Conservation (phyloP, 2,329 filamentous ascomycete species). For the Trichoderma sp. region DNA sequence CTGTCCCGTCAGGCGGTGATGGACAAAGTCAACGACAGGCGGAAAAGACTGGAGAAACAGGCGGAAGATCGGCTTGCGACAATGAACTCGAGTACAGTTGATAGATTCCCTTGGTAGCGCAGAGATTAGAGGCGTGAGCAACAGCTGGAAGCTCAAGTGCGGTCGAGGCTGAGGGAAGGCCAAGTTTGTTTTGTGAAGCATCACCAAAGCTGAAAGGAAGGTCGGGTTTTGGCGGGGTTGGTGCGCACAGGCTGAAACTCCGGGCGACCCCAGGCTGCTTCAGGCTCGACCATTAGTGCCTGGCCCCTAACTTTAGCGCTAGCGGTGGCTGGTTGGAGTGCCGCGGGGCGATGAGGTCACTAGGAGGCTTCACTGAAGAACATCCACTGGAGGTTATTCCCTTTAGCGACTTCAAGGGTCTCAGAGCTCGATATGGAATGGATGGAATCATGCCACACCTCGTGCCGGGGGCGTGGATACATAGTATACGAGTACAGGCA, state of each 20-base stretch:
- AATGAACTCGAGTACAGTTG: not conserved
- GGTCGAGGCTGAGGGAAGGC: not conserved
- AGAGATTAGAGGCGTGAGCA: not conserved
- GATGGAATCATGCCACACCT: not conserved
- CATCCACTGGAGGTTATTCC: not conserved
- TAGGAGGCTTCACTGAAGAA: not conserved
- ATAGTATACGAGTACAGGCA: not conserved
- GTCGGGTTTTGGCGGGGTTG: slow-evolving; percentile 18
- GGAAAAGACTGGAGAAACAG: not conserved
- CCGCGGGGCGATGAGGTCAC: slow-evolving; percentile 19
- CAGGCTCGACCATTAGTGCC: slow-evolving; percentile 9
- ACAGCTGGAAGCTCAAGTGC: not conserved
- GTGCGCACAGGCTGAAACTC: slow-evolving; percentile 16
- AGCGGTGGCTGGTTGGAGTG: not conserved
- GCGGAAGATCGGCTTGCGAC: not conserved
- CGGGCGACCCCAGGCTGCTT: slow-evolving; percentile 10
- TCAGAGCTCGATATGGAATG: not conserved
- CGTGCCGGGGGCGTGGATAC: not conserved
- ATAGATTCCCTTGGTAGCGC: not conserved
- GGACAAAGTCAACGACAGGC: not conserved
- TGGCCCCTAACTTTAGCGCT: slow-evolving; percentile 18
- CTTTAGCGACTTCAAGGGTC: slow-evolving; percentile 1
- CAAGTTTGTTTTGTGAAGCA: slow-evolving; percentile 19
- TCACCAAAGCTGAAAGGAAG: slow-evolving; percentile 19
- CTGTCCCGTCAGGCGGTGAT: slow-evolving; percentile 16